Base-by-base conservation (phyloP, 805 yeast species). In the Myxozyma vanderwaltii region DNA sequence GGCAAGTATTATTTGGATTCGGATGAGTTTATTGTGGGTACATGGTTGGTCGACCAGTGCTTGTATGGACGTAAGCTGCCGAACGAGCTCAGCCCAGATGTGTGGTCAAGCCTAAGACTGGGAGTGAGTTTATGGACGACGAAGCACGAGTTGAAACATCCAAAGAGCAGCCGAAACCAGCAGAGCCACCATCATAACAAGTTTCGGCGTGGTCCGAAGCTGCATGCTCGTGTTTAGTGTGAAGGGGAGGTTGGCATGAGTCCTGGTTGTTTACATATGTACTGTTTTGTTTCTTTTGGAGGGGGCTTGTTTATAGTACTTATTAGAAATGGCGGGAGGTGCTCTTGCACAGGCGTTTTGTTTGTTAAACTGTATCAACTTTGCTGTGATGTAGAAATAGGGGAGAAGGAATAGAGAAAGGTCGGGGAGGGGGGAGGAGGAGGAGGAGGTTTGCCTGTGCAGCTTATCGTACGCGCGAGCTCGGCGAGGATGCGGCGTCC, bases 11-110 rank as follows among this genome's bases (percentile, higher is more conserved):
- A 88, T 0, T 75, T 94, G 55, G 86, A 85, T 65, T 82, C 89
- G 62, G 86, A 84, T 38, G 92, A 91, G 63, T 94, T 94, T 68
- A 75, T 92, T 33, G 92, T 91, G n/a, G 99, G 99, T 0, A 91
- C 89, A 88, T 94, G 99, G 99, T 74, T 91, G 3, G 91, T 94
- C 1, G 99, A 94, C 72, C 99, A 94, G 74, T 89, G 97, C 70
- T 77, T 94, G 13, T 94, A 92, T 70, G 99, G 99, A 0, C 79
- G 96, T 40, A 94, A 94, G 71, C 75, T 94, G 50, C 98, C 99
- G 0, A 79, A 82, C 59, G 74, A 74, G 39, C 82, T 94, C 4
- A 84, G 81, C 41, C 82, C 81, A 4, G 80, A 79, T 29, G 84
- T 92, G 1, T 94, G 98, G 98, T 81, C 82, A 44, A 88, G 95